Base-by-base conservation (phyloP, 768 basidiomycete genomes). In the Auricularia cornea region DNA sequence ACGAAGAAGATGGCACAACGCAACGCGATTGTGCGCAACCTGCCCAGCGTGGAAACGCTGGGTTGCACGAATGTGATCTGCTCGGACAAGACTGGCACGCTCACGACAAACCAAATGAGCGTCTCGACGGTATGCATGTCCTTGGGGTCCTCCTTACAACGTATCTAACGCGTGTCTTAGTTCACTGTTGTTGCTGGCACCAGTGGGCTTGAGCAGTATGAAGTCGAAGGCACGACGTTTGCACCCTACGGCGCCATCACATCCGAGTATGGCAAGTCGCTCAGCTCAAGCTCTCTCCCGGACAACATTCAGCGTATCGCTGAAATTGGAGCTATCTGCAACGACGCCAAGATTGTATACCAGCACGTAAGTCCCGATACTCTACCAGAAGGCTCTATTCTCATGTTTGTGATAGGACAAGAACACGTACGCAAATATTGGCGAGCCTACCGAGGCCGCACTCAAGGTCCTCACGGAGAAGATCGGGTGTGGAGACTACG, bases 1-100 rank as follows among this genome's bases (percentile, higher is more conserved):
- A 98, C 96, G 20, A 94, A 97, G 79, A 98, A 97, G 76, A 99
- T 99, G 96, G 95, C 96, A 1, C 91, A 97, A 80, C 91, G 95
- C 77, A 97, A 98, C 66, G 96, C 96, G 2, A 99, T 99, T 70
- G 96, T 99, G 61, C 80, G 95, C 69, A 95, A 96, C 74, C 78
- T 99, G 66, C 97, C 96, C 8, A 93, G 90, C 66, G 97, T 99
- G 33, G 96, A 99, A 77, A 98, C 96, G 41, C 81, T 99, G 6
- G 96, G 96, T 1, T 95, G 94, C 78, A 97, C 95, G 51, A 98
- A 97, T 72, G 94, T 99, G 59, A 98, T 99, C 68, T 99, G 96
- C 74, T 95, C 94, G 3, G 96, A 99, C 78, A 99, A 99, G 81
- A 99, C 96, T 29, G 95, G 95, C 59, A 95, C 94, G 35, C 72